Conservation (phyloP, 306 rosid species). For the Echinosophora koreensis region DNA sequence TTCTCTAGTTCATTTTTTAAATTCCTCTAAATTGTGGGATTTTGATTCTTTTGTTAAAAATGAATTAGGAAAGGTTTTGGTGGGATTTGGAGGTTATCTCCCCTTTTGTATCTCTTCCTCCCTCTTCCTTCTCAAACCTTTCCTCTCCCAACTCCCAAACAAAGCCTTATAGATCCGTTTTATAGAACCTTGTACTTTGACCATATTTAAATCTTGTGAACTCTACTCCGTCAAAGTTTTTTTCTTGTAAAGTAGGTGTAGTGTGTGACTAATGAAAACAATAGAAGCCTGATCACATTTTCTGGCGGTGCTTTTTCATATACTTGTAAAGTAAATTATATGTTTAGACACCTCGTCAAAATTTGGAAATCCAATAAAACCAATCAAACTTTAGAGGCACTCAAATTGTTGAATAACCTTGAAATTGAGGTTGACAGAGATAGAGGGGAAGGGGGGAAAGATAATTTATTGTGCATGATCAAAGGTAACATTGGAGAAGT, state of each 20-base stretch:
- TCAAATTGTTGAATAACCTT: conserved; percentile 6
- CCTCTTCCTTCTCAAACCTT: too few relatives aligned
- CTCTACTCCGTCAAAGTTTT: neutral
- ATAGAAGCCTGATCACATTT: neutral
- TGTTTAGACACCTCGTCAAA: conserved; percentile 14
- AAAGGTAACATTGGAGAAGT: conserved; percentile 18
- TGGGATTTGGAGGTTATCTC: too few relatives aligned
- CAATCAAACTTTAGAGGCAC: neutral
- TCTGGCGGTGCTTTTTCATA: neutral
- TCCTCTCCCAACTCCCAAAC: too few relatives aligned
- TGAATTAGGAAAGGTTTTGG: too few relatives aligned
- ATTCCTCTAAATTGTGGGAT: too few relatives aligned
- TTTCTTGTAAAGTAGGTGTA: conserved; percentile 1
- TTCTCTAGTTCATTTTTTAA: too few relatives aligned
- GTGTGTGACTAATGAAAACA: neutral
- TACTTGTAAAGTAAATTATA: conserved; percentile 14
- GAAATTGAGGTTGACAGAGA: conserved; percentile 7
- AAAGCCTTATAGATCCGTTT: conserved; percentile 12
- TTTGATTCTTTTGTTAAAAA: too few relatives aligned
- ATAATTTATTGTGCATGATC: conserved; percentile 22
- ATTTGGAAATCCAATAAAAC: neutral
- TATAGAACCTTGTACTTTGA: neutral
- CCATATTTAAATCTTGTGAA: neutral
- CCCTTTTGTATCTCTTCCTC: too few relatives aligned
- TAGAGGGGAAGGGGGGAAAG: neutral